Evolutionary conservation across 148 eudicot species (phyloP).

Genomic region (Spergularia bocconei): DNA sequence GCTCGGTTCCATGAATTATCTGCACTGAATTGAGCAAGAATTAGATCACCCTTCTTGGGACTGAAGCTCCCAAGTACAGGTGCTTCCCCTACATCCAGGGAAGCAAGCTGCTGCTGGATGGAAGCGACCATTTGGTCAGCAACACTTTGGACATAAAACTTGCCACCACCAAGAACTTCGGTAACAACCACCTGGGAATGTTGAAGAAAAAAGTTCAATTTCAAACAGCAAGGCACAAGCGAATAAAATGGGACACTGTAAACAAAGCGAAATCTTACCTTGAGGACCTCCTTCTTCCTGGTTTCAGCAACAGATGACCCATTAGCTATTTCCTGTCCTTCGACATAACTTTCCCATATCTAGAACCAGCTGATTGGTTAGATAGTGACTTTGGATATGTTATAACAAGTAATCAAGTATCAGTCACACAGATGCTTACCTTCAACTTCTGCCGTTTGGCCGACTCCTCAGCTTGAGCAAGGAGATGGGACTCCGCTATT

Average conservation of each 20-base stretch:
- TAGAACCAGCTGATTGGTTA: conserved; percentile 32
- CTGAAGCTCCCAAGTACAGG: conserved; percentile 70
- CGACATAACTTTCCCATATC: conserved; percentile 94
- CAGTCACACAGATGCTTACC: conserved; percentile 34
- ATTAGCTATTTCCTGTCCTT: conserved; percentile 81
- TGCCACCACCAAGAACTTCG: conserved; percentile 80
- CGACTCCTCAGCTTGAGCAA: conserved; percentile 77
- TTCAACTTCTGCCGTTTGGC: conserved; percentile 88
- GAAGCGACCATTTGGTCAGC: conserved; percentile 67
- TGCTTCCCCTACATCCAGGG: conserved; percentile 65
- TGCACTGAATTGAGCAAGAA: conserved; percentile 82
- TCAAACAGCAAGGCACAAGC: neutral
- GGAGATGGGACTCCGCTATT: conserved; percentile 76
- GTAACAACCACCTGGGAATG: conserved; percentile 66
- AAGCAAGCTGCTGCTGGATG: conserved; percentile 77
- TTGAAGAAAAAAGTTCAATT: neutral
- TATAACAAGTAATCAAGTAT: neutral
- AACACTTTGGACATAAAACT: conserved; percentile 80
- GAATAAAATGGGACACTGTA: neutral
- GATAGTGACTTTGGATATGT: neutral
- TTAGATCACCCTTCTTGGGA: conserved; percentile 85
- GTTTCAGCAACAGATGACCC: conserved; percentile 48
- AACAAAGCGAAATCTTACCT: conserved; percentile 39
- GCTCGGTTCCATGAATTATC: conserved; percentile 97
- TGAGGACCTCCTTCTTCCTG: conserved; percentile 75